A percentile compares a stretch with the other conserved stretches of the same genome.
Evolutionary conservation across 139 green algal genomes (phyloP).

Genomic region (Micractinium sp.): DNA sequence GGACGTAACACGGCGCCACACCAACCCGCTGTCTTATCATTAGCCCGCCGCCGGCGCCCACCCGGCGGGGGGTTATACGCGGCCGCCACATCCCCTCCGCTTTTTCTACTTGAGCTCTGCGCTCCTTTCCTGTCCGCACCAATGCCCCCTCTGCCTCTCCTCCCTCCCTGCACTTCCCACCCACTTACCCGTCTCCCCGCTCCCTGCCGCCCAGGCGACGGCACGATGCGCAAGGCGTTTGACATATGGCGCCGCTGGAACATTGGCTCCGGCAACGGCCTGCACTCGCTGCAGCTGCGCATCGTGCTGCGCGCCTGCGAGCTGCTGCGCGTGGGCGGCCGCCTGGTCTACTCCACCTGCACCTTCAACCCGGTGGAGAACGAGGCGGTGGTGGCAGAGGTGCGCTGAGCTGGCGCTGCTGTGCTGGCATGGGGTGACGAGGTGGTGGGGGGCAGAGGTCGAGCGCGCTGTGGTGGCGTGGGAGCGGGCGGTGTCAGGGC

Average conservation of each 20-base stretch:
- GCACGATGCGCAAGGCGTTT: constrained; percentile 96
- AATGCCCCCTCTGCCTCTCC: background rate
- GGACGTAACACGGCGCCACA: no score
- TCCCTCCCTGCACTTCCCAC: background rate
- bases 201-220: constrained; percentile 74
- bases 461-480: no score
- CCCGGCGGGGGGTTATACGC: no score
- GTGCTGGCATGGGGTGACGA: background rate
- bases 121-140: background rate
- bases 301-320: constrained; percentile 86
- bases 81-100: background rate
- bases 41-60: no score
- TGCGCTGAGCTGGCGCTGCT: constrained; percentile 48
- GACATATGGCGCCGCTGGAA: constrained; percentile 96
- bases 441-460: no score
- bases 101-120: background rate
- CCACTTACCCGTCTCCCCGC: background rate
- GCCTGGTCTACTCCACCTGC: constrained; percentile 98
- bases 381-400: constrained; percentile 97
- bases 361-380: constrained; percentile 99
- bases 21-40: background rate
- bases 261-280: constrained; percentile 79
- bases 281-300: constrained; percentile 92
- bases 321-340: constrained; percentile 90
- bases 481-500: no score